phyloP scores from a whole-genome alignment of 1,284 basidiomycete genomes.

The Rhodotorula sp. region DNA sequence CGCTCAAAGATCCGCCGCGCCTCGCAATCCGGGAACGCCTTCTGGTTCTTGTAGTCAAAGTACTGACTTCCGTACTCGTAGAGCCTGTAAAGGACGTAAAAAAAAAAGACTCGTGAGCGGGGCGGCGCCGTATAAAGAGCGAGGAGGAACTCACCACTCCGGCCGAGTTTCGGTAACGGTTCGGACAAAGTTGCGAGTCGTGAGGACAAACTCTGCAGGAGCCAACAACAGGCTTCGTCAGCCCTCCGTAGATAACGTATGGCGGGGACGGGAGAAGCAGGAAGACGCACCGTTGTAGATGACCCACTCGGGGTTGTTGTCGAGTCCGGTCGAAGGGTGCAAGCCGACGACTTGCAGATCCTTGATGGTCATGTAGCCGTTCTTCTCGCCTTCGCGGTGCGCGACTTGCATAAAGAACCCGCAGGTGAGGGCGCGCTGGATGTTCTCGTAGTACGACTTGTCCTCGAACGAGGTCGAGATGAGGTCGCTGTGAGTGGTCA shows the following conservation, averaged over 20 bases:
- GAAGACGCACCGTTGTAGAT: conserved; percentile 71
- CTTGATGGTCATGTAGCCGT: conserved; percentile 45
- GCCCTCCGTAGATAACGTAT: no score
- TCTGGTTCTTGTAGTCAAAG: conserved; percentile 61
- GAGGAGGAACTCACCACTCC: conserved; percentile 67
- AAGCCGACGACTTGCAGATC: conserved; percentile 35
- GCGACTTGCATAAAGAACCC: conserved; percentile 99
- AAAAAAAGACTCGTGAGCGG: neutral
- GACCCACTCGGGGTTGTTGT: conserved; percentile 94
- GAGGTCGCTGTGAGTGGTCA: conserved; percentile 60
- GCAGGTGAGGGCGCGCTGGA: conserved; percentile 80
- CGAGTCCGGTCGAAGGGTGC: conserved; percentile 91
- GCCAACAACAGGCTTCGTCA: no score
- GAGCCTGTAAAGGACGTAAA: conserved; percentile 57
- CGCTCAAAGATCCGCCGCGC: conserved; percentile 66
- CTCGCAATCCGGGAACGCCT: conserved; percentile 66
- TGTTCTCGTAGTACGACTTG: conserved; percentile 65
- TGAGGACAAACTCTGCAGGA: conserved; percentile 74
- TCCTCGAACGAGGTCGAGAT: conserved; percentile 72
- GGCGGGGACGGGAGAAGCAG: neutral
- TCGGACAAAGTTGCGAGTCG: conserved; percentile 80
- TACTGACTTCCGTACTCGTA: conserved; percentile 77
- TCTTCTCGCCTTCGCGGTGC: conserved; percentile 90
- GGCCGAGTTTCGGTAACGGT: conserved; percentile 84
- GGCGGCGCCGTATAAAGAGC: neutral